Base-by-base conservation (phyloP, 352 stramenopile genomes). In the Globisporangium rhizosaccharum region DNA sequence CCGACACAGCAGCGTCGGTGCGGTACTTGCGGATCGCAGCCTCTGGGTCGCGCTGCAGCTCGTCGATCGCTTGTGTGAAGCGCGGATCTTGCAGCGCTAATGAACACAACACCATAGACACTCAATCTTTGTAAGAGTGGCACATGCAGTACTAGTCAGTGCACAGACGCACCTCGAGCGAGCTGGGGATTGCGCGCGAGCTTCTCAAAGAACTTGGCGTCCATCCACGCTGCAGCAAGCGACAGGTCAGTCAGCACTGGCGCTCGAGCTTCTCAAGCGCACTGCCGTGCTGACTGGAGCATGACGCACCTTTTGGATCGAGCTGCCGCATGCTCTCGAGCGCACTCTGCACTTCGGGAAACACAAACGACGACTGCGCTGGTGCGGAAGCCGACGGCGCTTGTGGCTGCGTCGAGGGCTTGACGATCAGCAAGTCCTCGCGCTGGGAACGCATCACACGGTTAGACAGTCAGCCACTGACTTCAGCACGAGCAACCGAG, bases 281-380 rank as follows among this genome's bases (percentile, higher is more conserved):
- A 7, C 14, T 8, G 23, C 28, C 6, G 28, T 33, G 42, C 17
- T 25, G 25, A 41, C 12, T 26, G 11, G 10, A 47, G 28, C 44
- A 54, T 12, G 14, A 50, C 28, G 28, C 61, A 92, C 78, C 75
- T 61, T 90, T 88, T 2, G 77, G 68, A 37, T 90, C 71, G 30
- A 89, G 67, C 52, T 87, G 70, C 37, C 79, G 67, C 67, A 87
- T 73, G 54, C 68, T 73, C 59, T 75, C 69, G 51, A 90, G 70
- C 28, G 78, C 83, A 3, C 74, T 68, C 52, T 93, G 83, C 33
- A 93, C 83, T 59, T 93, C 83, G 17, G 83, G 81, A 52, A 93
- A 86, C 54, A 90, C 71, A 41, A 90, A 80, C 1, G 65, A 41
- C n/a, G 65, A 56, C 44, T 61, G 26, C 4, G 57, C 20, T 25